phyloP scores from a whole-genome alignment of 1,284 basidiomycete genomes.

The Ceratobasidium sp. region DNA sequence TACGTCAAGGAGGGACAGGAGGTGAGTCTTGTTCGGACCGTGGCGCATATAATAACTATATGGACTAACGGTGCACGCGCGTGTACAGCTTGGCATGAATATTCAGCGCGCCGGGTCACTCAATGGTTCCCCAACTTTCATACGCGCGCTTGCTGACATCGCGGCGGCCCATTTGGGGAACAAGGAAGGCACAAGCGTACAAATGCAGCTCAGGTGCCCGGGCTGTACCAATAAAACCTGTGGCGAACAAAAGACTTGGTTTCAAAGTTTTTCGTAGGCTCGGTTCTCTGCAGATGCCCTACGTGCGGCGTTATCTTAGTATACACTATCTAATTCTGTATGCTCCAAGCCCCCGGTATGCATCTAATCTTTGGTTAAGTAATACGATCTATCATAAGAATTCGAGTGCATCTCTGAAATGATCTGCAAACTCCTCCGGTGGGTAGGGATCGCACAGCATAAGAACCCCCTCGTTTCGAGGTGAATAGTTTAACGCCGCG shows the following conservation, averaged over 20 bases:
- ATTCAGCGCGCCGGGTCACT: slow-evolving; percentile 94
- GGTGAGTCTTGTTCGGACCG: slow-evolving; percentile 65
- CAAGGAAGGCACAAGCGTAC: slow-evolving; percentile 73
- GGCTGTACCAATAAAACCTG: slow-evolving; percentile 93
- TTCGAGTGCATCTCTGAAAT: too few relatives aligned
- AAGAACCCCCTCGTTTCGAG: too few relatives aligned
- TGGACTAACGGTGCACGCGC: slow-evolving; percentile 1
- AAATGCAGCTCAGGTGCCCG: slow-evolving; percentile 91
- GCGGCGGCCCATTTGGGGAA: slow-evolving; percentile 84
- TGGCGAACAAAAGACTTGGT: slow-evolving; percentile 89
- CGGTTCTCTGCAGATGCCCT: background rate
- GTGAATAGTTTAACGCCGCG: too few relatives aligned
- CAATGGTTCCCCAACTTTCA: slow-evolving; percentile 98
- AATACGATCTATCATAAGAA: too few relatives aligned
- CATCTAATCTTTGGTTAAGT: too few relatives aligned
- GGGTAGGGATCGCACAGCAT: too few relatives aligned
- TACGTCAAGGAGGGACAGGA: slow-evolving; percentile 92
- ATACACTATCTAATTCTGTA: too few relatives aligned
- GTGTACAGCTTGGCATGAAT: slow-evolving; percentile 85
- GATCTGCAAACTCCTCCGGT: too few relatives aligned
- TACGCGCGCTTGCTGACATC: slow-evolving; percentile 96
- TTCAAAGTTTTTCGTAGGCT: slow-evolving; percentile 57
- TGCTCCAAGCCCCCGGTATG: too few relatives aligned
- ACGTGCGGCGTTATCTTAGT: too few relatives aligned
- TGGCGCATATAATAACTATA: background rate